phyloP scores from a whole-genome alignment of 805 yeast genomes.

The Wickerhamomyces hampshirensis region DNA sequence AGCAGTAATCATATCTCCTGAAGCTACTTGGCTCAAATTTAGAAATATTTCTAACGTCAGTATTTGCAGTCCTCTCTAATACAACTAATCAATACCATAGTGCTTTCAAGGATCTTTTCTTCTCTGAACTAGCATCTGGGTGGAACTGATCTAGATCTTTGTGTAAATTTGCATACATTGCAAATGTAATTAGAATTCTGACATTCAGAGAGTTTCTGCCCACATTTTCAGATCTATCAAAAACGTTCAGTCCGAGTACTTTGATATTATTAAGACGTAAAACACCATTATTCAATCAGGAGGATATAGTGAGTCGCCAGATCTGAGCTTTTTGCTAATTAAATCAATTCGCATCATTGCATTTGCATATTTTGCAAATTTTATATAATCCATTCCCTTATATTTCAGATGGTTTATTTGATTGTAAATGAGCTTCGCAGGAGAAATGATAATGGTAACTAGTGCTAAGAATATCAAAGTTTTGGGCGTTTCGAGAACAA shows the following conservation, averaged over 20 bases:
- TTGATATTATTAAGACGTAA: too few species aligned
- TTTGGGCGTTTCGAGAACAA: slow-evolving; percentile 1
- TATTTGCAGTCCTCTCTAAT: slow-evolving; percentile 13
- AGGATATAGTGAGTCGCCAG: slow-evolving; percentile 3
- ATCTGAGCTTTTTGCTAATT: slow-evolving; percentile 6
- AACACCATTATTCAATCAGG: neutral
- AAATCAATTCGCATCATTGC: slow-evolving; percentile 11
- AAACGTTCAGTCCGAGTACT: too few species aligned
- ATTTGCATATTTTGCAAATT: slow-evolving; percentile 10
- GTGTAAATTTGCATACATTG: slow-evolving; percentile 8
- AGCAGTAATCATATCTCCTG: slow-evolving; percentile 13
- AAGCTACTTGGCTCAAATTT: slow-evolving; percentile 14
- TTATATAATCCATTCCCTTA: slow-evolving; percentile 6
- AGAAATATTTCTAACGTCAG: slow-evolving; percentile 16
- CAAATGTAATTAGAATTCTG: slow-evolving; percentile 9
- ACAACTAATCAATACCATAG: slow-evolving; percentile 14
- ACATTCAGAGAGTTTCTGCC: neutral
- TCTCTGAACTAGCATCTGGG: slow-evolving; percentile 5
- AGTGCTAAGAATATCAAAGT: slow-evolving; percentile 8
- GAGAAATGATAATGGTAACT: slow-evolving; percentile 6
- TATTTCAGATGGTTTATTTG: slow-evolving; percentile 5
- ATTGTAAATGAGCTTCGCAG: slow-evolving; percentile 7
- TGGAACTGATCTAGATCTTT: slow-evolving; percentile 12
- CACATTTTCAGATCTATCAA: too few species aligned
- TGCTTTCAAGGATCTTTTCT: slow-evolving; percentile 12